Evolutionary conservation across 371 early-diverging fungal genomes (phyloP), one percentile per base, ranked within the genome.

Genomic region (Mucor piriformis): DNA sequence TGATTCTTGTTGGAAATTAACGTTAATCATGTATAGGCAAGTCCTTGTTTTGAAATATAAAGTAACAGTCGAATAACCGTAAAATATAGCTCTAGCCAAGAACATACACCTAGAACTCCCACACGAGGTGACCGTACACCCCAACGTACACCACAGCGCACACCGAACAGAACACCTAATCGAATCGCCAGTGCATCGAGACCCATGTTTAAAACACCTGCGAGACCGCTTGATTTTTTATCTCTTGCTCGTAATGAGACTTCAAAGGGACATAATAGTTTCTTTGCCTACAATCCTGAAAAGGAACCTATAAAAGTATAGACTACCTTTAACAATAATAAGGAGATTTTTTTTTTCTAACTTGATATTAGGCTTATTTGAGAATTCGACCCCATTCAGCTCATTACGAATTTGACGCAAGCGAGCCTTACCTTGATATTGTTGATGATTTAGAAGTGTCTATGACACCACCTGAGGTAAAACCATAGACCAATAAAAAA

Each of bases 401-500:
- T 20, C 53, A 54, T n/a, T 60, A 54, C 46, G 56, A 58, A 44
- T 15, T 33, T 8, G 64, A 52, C 24, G 49, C 29, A 3, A 50
- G 48, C 20, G 61, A 55, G 0, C 81, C 81, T 0, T 79, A 77
- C 40, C 52, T 87, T 43, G 73, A 81, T 50, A 70, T 86, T 21
- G 75, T 83, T 0, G 72, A 73, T 51, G 76, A 76, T 48, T 50
- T 58, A 11, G 76, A 74, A 59, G 65, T 81, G 2, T 66, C 70
- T 38, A 81, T 81, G 76, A 77, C 71, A 3, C 81, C 81, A 32
- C 81, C 81, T 7, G 72, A 63, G 49, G 80, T 74, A 72, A 29
- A 29, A 29, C 29, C n/a, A n/a, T n/a, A n/a, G n/a, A n/a, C n/a
- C n/a, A n/a, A n/a, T n/a, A n/a, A 49, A 44, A 38, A 5, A 16